Conservation (phyloP, 2,329 filamentous ascomycete species). For the Curvularia hawaiiensis region DNA sequence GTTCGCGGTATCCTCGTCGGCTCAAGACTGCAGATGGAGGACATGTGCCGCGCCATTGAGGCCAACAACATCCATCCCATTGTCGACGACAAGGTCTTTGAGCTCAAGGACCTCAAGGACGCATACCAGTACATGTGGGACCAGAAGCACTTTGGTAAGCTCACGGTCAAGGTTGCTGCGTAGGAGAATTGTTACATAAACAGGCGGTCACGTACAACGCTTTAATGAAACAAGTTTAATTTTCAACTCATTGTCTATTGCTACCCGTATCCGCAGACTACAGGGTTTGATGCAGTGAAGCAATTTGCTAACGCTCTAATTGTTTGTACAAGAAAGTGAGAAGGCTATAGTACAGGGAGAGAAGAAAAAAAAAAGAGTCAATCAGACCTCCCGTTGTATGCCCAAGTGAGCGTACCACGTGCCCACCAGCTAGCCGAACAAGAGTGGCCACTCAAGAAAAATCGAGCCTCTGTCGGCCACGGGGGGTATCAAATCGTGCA, state of each 20-base stretch:
- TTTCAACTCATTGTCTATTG: background rate
- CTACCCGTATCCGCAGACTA: background rate
- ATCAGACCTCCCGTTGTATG: background rate
- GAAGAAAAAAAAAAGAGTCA: background rate
- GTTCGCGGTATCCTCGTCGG: constrained; percentile 64
- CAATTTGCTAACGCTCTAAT: background rate
- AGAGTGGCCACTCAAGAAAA: constrained; percentile 1
- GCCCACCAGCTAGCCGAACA: constrained; percentile 6
- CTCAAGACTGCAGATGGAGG: constrained; percentile 60
- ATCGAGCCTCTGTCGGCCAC: constrained; percentile 15
- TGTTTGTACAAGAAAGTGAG: background rate
- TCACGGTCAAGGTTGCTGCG: constrained; percentile 40
- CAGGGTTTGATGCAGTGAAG: background rate
- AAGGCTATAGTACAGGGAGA: background rate
- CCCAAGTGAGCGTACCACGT: background rate
- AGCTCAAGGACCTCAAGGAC: constrained; percentile 57
- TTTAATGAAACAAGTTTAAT: background rate
- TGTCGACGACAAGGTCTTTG: constrained; percentile 63
- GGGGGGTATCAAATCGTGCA: constrained; percentile 23
- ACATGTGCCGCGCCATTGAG: constrained; percentile 65
- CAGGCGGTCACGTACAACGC: background rate
- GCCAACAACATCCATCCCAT: constrained; percentile 64
- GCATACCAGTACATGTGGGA: constrained; percentile 57
- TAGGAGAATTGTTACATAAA: background rate
- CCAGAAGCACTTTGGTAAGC: constrained; percentile 53